Evolutionary conservation across 176 grass and related monocot species (phyloP).

Genomic region (Paspalum notatum): DNA sequence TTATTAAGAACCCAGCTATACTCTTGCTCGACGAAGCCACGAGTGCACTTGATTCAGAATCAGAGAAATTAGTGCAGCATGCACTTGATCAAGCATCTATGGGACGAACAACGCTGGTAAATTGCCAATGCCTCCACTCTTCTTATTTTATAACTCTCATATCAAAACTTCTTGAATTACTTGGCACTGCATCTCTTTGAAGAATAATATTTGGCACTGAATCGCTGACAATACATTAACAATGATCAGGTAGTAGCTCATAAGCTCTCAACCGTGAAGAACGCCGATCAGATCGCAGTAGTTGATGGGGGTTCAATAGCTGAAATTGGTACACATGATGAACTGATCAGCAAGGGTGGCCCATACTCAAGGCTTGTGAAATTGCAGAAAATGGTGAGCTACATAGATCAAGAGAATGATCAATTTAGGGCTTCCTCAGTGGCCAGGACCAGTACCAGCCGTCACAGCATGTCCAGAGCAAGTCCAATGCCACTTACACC

Average conservation of each 20-base stretch:
- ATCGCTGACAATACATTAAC: constrained; percentile 31
- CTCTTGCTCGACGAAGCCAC: constrained; percentile 98
- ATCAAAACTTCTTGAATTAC: neutral
- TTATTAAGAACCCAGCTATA: constrained; percentile 92
- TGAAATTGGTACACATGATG: constrained; percentile 93
- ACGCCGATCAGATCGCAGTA: constrained; percentile 92
- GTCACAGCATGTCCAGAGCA: constrained; percentile 77
- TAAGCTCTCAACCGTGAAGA: constrained; percentile 96
- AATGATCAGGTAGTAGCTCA: constrained; percentile 88
- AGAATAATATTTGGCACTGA: neutral
- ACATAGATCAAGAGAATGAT: constrained; percentile 88
- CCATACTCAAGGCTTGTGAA: constrained; percentile 91
- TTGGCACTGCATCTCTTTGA: neutral
- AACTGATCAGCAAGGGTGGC: constrained; percentile 73
- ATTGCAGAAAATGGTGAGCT: constrained; percentile 91
- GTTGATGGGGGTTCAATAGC: constrained; percentile 79
- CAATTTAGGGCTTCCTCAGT: constrained; percentile 66
- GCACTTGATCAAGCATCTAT: constrained; percentile 98
- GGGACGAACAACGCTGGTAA: constrained; percentile 98
- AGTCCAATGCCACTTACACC: constrained; percentile 82
- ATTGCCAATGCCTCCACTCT: neutral
- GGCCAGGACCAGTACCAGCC: constrained; percentile 78
- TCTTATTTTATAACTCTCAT: neutral
- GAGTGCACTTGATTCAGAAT: constrained; percentile 95
- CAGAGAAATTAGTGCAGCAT: constrained; percentile 92